A percentile compares a stretch with the other conserved stretches of the same genome.
Conservation (phyloP, 805 yeast species). For the Candida germanica region DNA sequence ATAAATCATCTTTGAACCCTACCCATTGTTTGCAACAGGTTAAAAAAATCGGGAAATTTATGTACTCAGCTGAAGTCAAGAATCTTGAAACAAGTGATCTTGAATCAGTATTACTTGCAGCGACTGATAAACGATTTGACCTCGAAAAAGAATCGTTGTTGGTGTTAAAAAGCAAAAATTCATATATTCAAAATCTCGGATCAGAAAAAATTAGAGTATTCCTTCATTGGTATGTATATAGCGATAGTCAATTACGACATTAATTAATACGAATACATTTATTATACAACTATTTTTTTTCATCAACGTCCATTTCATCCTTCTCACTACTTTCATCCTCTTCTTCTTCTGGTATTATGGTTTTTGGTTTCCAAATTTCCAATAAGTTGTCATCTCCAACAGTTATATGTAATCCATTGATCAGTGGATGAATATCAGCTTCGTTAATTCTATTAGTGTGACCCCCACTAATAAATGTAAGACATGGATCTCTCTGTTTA, state of each 20-base stretch:
- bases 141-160: constrained; percentile 5
- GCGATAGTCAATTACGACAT: constrained; percentile 8
- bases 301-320: constrained; percentile 15
- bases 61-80: constrained; percentile 9
- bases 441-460: constrained; percentile 71
- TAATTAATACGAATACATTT: background rate
- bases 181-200: constrained; percentile 5
- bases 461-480: constrained; percentile 81
- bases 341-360: constrained; percentile 38
- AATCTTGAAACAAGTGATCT: background rate
- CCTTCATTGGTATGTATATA: constrained; percentile 14
- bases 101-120: constrained; percentile 5
- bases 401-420: constrained; percentile 58
- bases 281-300: constrained; percentile 7
- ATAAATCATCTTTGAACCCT: constrained; percentile 5
- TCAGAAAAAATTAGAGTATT: constrained; percentile 5
- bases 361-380: constrained; percentile 73
- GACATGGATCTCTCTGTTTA: constrained; percentile 65
- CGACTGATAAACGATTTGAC: constrained; percentile 10
- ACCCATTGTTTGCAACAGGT: constrained; percentile 8
- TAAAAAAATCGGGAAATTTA: constrained; percentile 11
- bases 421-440: constrained; percentile 61
- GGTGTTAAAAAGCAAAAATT: constrained; percentile 7
- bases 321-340: constrained; percentile 27
- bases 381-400: constrained; percentile 74